Percentiles rank a stretch among this genome's conserved stretches.
Conservation (phyloP, 441 rosid species). For the California macrophylla region DNA sequence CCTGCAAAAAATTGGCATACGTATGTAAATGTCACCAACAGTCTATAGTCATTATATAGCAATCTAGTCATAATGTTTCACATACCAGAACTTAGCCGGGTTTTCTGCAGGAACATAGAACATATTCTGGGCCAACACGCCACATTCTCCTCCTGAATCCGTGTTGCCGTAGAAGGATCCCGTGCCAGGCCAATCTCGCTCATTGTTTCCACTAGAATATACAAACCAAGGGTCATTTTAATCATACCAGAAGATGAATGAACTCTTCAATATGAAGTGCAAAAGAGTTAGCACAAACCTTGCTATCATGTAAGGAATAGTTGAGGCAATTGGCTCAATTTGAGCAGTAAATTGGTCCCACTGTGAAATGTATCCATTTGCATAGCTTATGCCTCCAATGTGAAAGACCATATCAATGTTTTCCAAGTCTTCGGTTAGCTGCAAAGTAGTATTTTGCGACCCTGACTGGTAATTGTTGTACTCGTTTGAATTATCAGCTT, state of each 20-base stretch:
- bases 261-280: neutral
- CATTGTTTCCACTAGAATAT: constrained; percentile 67
- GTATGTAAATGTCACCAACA: neutral
- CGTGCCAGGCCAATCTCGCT: constrained; percentile 77
- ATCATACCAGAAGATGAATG: neutral
- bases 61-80: neutral
- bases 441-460: constrained; percentile 73
- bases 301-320: constrained; percentile 72
- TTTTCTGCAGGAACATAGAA: constrained; percentile 81
- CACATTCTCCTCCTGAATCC: constrained; percentile 94
- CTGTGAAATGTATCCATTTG: constrained; percentile 87
- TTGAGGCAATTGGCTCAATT: constrained; percentile 73
- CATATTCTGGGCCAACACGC: constrained; percentile 81
- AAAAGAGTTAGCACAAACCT: constrained; percentile 34
- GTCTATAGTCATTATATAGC: neutral
- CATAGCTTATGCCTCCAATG: constrained; percentile 70
- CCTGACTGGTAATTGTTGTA: constrained; percentile 80
- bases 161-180: constrained; percentile 58
- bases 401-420: constrained; percentile 72
- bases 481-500: constrained; percentile 87
- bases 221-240: neutral
- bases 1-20: constrained; percentile 33
- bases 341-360: constrained; percentile 98
- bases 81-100: constrained; percentile 82
- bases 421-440: constrained; percentile 53